Conservation (phyloP, 352 stramenopile genomes). For the Phytopythium delawarense region DNA sequence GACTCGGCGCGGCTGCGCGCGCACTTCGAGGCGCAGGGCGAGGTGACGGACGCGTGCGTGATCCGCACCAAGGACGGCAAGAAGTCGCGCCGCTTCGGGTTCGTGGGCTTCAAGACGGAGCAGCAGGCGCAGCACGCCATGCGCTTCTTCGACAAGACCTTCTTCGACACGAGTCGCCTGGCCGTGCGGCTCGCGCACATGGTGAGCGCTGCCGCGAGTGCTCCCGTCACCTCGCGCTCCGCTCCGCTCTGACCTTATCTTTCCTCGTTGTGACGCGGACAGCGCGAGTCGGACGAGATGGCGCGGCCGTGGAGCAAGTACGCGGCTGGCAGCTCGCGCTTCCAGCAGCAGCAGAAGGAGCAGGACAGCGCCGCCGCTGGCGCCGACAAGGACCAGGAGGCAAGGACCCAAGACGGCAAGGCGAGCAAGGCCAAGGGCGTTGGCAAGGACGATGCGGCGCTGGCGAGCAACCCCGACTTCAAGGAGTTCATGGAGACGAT, state of each 20-base stretch:
- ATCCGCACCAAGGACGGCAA: slow-evolving; percentile 87
- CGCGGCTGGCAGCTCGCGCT: slow-evolving; percentile 78
- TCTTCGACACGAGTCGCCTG: slow-evolving; percentile 88
- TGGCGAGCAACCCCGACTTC: slow-evolving; percentile 61
- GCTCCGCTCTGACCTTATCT: neutral
- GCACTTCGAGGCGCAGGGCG: slow-evolving; percentile 69
- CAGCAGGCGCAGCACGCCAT: slow-evolving; percentile 51
- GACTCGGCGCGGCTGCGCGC: slow-evolving; percentile 68
- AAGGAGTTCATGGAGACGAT: slow-evolving; percentile 90
- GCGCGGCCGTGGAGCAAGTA: slow-evolving; percentile 89
- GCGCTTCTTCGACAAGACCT: slow-evolving; percentile 82
- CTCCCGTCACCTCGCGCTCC: neutral
- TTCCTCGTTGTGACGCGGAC: neutral
- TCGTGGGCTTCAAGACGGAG: slow-evolving; percentile 77
- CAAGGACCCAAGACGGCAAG: slow-evolving; percentile 21
- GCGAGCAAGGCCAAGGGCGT: slow-evolving; percentile 9
- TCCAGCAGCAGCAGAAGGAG: slow-evolving; percentile 33
- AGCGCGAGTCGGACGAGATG: slow-evolving; percentile 53
- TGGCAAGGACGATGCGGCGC: slow-evolving; percentile 12
- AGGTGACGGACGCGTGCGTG: slow-evolving; percentile 88
- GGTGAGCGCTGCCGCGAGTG: slow-evolving; percentile 15
- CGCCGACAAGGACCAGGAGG: slow-evolving; percentile 5
- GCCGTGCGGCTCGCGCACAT: slow-evolving; percentile 79
- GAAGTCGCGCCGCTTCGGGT: slow-evolving; percentile 80
- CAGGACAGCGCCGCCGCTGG: slow-evolving; percentile 7